Conservation (phyloP, 169 alveolate genomes). For the Plasmodium knowlesi region DNA sequence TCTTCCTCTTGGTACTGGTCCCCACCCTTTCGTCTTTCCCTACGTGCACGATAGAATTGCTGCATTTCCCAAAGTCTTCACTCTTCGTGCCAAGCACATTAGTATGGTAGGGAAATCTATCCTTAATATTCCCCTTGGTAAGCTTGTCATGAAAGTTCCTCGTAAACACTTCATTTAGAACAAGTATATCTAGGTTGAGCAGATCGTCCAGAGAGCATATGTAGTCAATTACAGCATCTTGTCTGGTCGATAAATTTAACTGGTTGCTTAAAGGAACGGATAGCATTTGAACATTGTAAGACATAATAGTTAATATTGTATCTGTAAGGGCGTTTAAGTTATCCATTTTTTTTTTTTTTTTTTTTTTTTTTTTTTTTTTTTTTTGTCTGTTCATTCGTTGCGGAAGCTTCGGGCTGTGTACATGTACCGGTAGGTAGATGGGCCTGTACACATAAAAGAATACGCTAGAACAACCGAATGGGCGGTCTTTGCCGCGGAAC, state of each 20-base stretch:
- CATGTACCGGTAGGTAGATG: background rate
- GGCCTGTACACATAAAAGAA: background rate
- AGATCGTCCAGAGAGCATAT: slow-evolving; percentile 47
- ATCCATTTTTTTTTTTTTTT: slow-evolving; percentile 12
- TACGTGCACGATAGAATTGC: background rate
- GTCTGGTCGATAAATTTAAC: slow-evolving; percentile 13
- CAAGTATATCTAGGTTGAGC: slow-evolving; percentile 76
- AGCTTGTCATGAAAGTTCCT: slow-evolving; percentile 10
- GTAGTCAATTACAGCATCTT: slow-evolving; percentile 40
- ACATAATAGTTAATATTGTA: slow-evolving; percentile 68
- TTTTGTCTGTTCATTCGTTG: background rate
- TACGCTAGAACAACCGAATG: background rate
- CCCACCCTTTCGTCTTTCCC: background rate
- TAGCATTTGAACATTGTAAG: slow-evolving; percentile 82
- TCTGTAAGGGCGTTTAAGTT: background rate
- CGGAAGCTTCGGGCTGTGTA: background rate
- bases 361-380: slow-evolving; percentile 9
- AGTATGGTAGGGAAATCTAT: slow-evolving; percentile 74
- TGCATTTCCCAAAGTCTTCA: background rate
- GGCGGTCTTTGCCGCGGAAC: background rate
- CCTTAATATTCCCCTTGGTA: slow-evolving; percentile 22
- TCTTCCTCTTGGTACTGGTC: background rate
- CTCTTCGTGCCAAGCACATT: slow-evolving; percentile 34
- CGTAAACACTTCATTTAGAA: slow-evolving; percentile 79
- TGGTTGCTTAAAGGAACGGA: slow-evolving; percentile 38